These are phyloP conservation scores for Dothiorella sarmentorum DNA, from an alignment of 2,329 filamentous ascomycete species.

Conservation along the genomic window DNA sequence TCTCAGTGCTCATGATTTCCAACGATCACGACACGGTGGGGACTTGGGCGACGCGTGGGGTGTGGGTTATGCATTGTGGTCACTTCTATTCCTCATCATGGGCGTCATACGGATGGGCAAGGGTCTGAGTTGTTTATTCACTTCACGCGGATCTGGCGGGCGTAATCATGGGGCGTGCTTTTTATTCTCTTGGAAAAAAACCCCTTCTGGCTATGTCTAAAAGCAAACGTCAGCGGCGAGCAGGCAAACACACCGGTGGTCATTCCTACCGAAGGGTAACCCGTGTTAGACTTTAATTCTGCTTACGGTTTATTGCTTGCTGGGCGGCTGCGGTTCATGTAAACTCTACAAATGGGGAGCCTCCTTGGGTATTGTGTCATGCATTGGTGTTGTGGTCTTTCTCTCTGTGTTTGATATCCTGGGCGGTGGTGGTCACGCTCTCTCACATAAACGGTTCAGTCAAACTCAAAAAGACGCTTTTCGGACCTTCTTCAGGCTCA, in stretches of 20 bases:
- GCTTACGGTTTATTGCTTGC: not conserved
- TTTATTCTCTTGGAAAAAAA: slow-evolving; percentile 14
- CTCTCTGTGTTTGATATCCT: too few relatives aligned
- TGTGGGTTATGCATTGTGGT: slow-evolving; percentile 15
- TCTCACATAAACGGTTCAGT: too few relatives aligned
- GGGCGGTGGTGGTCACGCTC: too few relatives aligned
- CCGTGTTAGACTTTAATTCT: slow-evolving; percentile 3
- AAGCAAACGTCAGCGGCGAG: slow-evolving; percentile 5
- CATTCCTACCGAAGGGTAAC: slow-evolving; percentile 12
- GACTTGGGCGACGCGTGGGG: not conserved
- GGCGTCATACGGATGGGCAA: slow-evolving; percentile 9
- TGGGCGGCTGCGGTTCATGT: slow-evolving; percentile 9
- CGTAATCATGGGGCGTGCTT: slow-evolving; percentile 13
- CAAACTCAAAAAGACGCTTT: too few relatives aligned
- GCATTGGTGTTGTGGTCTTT: not conserved
- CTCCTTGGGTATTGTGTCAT: not conserved
- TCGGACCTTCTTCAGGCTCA: too few relatives aligned
- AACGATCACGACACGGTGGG: slow-evolving; percentile 4
- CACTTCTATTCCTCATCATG: slow-evolving; percentile 14
- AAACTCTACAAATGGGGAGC: slow-evolving; percentile 12
- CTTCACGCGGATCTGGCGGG: slow-evolving; percentile 7
- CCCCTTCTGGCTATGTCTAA: slow-evolving; percentile 15
- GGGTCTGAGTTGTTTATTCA: slow-evolving; percentile 13
- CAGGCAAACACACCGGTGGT: slow-evolving; percentile 7
- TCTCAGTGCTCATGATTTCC: slow-evolving; percentile 10